Evolutionary conservation across 495 filamentous ascomycete genomes (phyloP), one percentile per base, ranked within the genome.

Genomic region (Hypoxylon lienhwacheense): DNA sequence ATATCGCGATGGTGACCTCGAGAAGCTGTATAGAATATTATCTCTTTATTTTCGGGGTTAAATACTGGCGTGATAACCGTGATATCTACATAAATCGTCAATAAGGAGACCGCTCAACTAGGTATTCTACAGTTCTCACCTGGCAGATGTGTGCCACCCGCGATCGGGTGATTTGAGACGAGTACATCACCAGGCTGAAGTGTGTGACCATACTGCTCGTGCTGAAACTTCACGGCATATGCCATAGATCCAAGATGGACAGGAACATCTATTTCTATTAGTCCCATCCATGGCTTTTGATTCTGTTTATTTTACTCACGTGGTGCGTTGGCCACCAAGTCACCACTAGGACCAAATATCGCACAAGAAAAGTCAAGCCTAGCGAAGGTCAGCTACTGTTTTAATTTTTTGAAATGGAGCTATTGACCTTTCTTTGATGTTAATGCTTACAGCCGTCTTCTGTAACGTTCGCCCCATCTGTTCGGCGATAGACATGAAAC

Each of bases 381-480:
- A 20, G 12, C n/a, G 6, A 20, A 5, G 5, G 11, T 54, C 12
- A 54, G 51, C n/a, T 21, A 0, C 17, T 15, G 10, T 12, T 7
- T 4, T 2, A 3, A 17, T 24, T 17, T 47, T 5, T 12, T n/a
- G 11, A 1, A n/a, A 15, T 8, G n/a, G 15, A 12, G 1, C 14
- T 17, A 17, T 7, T 8, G 12, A 55, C 52, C 52, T 55, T 47
- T 75, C 73, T 40, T 77, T 75, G 35, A 77, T 69, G 35, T 74
- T 77, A 22, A 70, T 69, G 15, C 60, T 67, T 8, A 75, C 68
- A 25, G 58, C 64, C 0, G 73, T 75, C 28, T 71, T 72, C 40
- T 77, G 73, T 16, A 77, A 41, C 2, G 70, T 60, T 17, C 64
- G 66, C 4, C 73, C 73, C 73, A 77, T 77, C 37, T 77, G 73